phyloP scores from a whole-genome alignment of 139 green algal species.

The Diplosphaera chodatii region DNA sequence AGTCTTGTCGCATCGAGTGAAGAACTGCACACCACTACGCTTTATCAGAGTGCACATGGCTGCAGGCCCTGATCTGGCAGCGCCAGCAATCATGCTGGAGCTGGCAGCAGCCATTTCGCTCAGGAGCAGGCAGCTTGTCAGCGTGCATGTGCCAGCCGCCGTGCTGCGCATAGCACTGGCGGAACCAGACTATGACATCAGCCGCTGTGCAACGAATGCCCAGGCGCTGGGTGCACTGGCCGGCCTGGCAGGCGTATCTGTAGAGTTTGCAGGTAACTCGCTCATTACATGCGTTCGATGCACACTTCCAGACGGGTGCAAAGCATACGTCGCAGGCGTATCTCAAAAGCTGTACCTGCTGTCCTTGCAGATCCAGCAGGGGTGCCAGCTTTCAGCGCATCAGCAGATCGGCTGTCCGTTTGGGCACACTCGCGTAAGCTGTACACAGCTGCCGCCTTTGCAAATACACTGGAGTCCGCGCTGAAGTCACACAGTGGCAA shows the following conservation, averaged over 20 bases:
- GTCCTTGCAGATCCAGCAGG: background rate
- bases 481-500: background rate
- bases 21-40: too few species aligned
- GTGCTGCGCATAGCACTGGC: slow-evolving; percentile 13
- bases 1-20: too few species aligned
- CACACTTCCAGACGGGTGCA: too few species aligned
- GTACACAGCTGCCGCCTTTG: background rate
- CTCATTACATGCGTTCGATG: too few species aligned
- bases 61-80: background rate
- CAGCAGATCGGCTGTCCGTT: background rate
- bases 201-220: background rate
- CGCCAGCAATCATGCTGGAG: background rate
- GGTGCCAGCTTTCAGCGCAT: background rate
- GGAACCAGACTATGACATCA: background rate
- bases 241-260: background rate
- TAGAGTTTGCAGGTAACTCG: background rate
- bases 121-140: background rate
- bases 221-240: background rate
- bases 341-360: too few species aligned
- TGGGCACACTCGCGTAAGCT: background rate
- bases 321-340: too few species aligned
- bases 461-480: background rate
- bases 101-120: background rate
- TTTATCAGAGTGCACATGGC: too few species aligned
- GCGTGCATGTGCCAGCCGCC: background rate